A percentile compares a stretch with the other conserved stretches of the same genome.
Conservation (phyloP, 257 asterid genomes). For the Cynanchum wilfordii region DNA sequence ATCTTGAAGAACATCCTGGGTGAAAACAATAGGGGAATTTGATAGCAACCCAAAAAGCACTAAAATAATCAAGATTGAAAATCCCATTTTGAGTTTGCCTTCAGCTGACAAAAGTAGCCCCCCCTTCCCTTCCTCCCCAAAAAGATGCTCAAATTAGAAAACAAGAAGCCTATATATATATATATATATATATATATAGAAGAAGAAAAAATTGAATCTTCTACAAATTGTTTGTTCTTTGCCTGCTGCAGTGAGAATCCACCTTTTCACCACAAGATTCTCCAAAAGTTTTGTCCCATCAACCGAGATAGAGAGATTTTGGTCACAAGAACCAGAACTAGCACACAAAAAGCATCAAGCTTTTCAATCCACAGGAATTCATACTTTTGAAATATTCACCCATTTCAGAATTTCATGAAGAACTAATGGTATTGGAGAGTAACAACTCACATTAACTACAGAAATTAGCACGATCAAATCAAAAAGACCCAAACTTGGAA, state of each 20-base stretch:
- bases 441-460: background rate
- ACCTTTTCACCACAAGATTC: background rate
- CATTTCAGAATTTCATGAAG: constrained; percentile 23
- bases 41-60: constrained; percentile 48
- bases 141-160: constrained; percentile 9
- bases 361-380: constrained; percentile 10
- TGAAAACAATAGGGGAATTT: constrained; percentile 33
- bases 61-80: constrained; percentile 31
- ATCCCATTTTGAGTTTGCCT: constrained; percentile 36
- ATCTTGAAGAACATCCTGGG: constrained; percentile 40
- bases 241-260: constrained; percentile 7
- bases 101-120: background rate
- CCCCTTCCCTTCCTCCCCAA: constrained; percentile 8
- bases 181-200: background rate
- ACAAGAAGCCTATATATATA: constrained; percentile 6
- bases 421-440: background rate
- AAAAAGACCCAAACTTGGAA: background rate
- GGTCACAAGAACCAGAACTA: background rate
- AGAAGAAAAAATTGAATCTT: constrained; percentile 5
- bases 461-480: constrained; percentile 13
- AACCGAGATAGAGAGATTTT: constrained; percentile 2
- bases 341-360: constrained; percentile 18
- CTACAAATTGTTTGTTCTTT: constrained; percentile 16
- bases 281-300: background rate
- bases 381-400: constrained; percentile 24